Evolutionary conservation across 305 asterid genomes (phyloP).

Genomic region (Nicotiana rustica): DNA sequence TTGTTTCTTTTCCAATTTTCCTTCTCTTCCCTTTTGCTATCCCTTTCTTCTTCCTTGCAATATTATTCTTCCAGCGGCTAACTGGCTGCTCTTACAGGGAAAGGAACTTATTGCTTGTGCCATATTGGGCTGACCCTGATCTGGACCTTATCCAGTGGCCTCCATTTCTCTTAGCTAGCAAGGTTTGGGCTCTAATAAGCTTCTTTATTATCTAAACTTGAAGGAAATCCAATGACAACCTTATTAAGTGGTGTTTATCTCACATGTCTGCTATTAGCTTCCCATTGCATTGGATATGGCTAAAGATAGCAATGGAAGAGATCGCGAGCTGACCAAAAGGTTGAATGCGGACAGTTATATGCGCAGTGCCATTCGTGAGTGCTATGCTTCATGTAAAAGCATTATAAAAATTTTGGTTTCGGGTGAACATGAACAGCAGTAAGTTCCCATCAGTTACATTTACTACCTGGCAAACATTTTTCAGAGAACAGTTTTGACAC

Average conservation of each 20-base stretch:
- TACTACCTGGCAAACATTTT: conserved; percentile 3
- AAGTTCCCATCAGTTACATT: conserved; percentile 46
- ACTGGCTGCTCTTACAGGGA: conserved; percentile 61
- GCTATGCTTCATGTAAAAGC: conserved; percentile 89
- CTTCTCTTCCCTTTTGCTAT: conserved; percentile 21
- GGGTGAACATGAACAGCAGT: conserved; percentile 82
- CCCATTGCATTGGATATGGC: conserved; percentile 99
- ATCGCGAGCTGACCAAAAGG: conserved; percentile 89
- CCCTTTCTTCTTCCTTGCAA: background rate
- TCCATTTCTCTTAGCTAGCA: conserved; percentile 98
- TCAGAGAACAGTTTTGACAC: background rate
- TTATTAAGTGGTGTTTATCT: conserved; percentile 30
- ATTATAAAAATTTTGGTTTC: conserved; percentile 75
- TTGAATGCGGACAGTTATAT: conserved; percentile 73
- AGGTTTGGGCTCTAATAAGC: conserved; percentile 56
- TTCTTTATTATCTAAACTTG: conserved; percentile 38
- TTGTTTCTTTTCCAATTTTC: conserved; percentile 20
- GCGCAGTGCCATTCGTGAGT: conserved; percentile 92
- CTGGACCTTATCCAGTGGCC: conserved; percentile 98
- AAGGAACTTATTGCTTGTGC: conserved; percentile 89
- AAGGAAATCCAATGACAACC: conserved; percentile 7
- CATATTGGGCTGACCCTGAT: conserved; percentile 92
- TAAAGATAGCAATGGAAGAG: conserved; percentile 88
- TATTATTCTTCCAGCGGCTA: conserved; percentile 23
- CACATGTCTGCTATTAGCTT: conserved; percentile 58